Percentiles rank a stretch among this genome's conserved stretches.
These are phyloP conservation scores for Crucihimalaya himalaica DNA, from an alignment of 345 rosid species.

Conservation along the genomic window DNA sequence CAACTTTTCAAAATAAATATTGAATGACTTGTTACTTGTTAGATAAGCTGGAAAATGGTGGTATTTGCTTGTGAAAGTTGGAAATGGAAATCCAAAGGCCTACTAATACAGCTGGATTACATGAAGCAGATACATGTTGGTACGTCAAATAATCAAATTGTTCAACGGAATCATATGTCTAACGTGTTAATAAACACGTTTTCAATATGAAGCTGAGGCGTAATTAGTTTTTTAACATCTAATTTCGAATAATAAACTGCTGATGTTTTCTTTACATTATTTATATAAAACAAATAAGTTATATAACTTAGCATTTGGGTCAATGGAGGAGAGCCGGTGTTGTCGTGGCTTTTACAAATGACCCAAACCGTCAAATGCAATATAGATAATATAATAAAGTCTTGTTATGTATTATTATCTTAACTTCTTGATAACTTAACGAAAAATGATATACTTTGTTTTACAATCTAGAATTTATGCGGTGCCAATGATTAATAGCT, in stretches of 20 bases:
- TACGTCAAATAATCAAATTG: constrained; percentile 22
- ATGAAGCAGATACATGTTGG: constrained; percentile 31
- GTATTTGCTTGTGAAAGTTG: constrained; percentile 27
- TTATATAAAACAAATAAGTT: not conserved
- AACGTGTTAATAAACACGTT: constrained; percentile 37
- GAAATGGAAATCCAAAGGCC: not conserved
- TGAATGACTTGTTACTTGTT: too few species aligned
- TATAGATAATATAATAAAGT: not conserved
- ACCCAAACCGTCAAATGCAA: constrained; percentile 2
- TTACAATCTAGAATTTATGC: not conserved
- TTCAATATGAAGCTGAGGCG: constrained; percentile 12
- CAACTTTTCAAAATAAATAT: too few species aligned
- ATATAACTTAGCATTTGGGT: not conserved
- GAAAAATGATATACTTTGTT: not conserved
- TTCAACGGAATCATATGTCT: constrained; percentile 25
- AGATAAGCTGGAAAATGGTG: constrained; percentile 35
- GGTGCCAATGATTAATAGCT: not conserved
- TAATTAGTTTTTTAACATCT: constrained; percentile 14
- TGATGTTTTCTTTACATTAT: not conserved
- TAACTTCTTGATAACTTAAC: not conserved
- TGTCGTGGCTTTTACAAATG: not conserved
- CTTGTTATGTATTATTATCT: not conserved
- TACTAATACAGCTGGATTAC: constrained; percentile 35
- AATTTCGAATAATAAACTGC: constrained; percentile 3
- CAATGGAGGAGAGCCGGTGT: not conserved